Percentiles rank a stretch among this genome's conserved stretches.
Conservation (phyloP, 352 stramenopile species). For the Phytophthora capsici region DNA sequence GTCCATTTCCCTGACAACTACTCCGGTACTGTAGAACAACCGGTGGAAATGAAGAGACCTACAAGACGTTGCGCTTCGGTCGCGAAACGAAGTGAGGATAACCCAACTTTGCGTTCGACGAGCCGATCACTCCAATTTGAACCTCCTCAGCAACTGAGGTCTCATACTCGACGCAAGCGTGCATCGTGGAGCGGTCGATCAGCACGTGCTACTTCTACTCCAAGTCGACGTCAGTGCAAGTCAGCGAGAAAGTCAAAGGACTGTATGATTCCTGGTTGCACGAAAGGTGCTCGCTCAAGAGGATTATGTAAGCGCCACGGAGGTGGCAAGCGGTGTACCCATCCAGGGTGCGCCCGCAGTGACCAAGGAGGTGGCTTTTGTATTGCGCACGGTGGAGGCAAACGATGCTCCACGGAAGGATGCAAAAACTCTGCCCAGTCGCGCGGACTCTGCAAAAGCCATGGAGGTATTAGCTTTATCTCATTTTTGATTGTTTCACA, state of each 20-base stretch:
- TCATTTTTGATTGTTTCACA: too few species aligned
- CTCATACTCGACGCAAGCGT: conserved; percentile 30
- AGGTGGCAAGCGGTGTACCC: conserved; percentile 79
- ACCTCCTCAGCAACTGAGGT: conserved; percentile 6
- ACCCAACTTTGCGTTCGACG: conserved; percentile 20
- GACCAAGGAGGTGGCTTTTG: conserved; percentile 88
- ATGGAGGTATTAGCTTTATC: conserved; percentile 59
- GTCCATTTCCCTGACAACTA: conserved; percentile 23
- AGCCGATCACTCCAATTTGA: conserved; percentile 42
- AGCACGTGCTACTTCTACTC: neutral
- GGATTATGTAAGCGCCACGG: conserved; percentile 88
- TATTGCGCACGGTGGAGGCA: conserved; percentile 84
- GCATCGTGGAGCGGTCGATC: conserved; percentile 44
- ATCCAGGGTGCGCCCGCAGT: conserved; percentile 61
- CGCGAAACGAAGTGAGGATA: conserved; percentile 11
- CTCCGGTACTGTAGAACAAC: conserved; percentile 9
- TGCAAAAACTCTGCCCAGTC: conserved; percentile 88
- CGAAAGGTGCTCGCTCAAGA: conserved; percentile 78
- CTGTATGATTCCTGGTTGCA: conserved; percentile 71
- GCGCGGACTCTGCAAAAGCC: conserved; percentile 84
- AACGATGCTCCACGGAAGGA: conserved; percentile 59
- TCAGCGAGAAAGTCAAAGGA: conserved; percentile 73
- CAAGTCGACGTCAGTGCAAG: conserved; percentile 31
- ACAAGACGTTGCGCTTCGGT: conserved; percentile 13
- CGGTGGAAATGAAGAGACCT: conserved; percentile 18